phyloP scores from a whole-genome alignment of 192 early-diverging fungal genomes.

The Coemansia sp. region DNA sequence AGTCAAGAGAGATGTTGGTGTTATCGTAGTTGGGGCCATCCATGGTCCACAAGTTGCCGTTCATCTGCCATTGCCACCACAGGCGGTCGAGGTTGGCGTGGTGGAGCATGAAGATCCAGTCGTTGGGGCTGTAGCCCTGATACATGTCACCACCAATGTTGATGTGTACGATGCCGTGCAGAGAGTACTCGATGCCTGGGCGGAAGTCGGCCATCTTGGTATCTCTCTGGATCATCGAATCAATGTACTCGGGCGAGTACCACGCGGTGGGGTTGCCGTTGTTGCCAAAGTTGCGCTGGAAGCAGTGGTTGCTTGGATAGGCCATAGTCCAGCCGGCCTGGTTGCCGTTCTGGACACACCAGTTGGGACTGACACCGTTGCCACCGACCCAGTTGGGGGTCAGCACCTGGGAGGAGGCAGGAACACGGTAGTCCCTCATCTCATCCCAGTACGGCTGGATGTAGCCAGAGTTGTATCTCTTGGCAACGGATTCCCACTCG shows the following conservation, averaged over 20 bases:
- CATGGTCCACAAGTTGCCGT: slow-evolving; percentile 41
- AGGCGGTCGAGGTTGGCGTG: slow-evolving; percentile 55
- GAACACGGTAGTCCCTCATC: slow-evolving; percentile 50
- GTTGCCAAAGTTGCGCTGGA: slow-evolving; percentile 51
- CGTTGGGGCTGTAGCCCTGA: slow-evolving; percentile 50
- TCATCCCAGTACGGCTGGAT: slow-evolving; percentile 58
- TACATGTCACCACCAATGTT: slow-evolving; percentile 56
- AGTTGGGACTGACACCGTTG: slow-evolving; percentile 41
- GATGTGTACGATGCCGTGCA: slow-evolving; percentile 54
- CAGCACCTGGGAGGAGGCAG: slow-evolving; percentile 35
- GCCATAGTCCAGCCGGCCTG: slow-evolving; percentile 46
- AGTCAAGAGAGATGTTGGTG: slow-evolving; percentile 18
- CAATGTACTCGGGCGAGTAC: slow-evolving; percentile 54
- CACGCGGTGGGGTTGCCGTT: slow-evolving; percentile 37
- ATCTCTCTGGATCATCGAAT: slow-evolving; percentile 38
- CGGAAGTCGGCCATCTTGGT: slow-evolving; percentile 45
- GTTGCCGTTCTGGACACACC: slow-evolving; percentile 43
- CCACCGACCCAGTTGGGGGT: slow-evolving; percentile 53
- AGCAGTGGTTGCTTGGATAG: slow-evolving; percentile 49
- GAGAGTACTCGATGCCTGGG: slow-evolving; percentile 47
- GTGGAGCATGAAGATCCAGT: slow-evolving; percentile 57
- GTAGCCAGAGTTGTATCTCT: slow-evolving; percentile 33
- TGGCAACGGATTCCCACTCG: slow-evolving; percentile 53
- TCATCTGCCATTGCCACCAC: slow-evolving; percentile 57
- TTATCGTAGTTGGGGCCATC: slow-evolving; percentile 44